These are phyloP conservation scores for Solanum neorickii DNA, from an alignment of 257 asterid genomes.

Conservation along the genomic window DNA sequence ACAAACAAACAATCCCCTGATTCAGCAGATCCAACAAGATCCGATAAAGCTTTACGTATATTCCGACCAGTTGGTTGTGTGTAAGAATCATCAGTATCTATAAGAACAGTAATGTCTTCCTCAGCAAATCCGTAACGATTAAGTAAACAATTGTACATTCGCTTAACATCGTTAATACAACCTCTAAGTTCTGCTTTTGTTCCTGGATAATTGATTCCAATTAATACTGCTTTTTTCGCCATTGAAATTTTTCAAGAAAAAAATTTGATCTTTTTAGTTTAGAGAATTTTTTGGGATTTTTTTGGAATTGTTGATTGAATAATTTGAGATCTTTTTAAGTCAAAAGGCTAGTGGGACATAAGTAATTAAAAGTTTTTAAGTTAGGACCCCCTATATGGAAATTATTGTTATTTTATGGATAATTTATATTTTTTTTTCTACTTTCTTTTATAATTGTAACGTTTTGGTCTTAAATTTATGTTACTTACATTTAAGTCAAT, in stretches of 20 bases:
- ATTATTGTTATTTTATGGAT: neutral
- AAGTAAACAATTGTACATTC: conserved; percentile 58
- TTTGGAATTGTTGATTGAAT: neutral
- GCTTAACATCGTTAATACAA: conserved; percentile 83
- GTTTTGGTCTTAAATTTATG: neutral
- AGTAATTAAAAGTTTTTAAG: neutral
- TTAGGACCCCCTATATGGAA: neutral
- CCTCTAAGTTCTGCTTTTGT: conserved; percentile 90
- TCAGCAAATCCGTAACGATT: conserved; percentile 74
- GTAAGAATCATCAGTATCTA: conserved; percentile 68
- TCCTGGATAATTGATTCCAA: conserved; percentile 83
- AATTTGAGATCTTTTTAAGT: neutral
- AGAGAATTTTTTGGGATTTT: neutral
- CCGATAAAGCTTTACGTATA: conserved; percentile 56
- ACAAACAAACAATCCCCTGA: conserved; percentile 72
- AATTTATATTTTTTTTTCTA: too few relatives aligned
- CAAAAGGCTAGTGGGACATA: neutral
- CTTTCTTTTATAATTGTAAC: neutral
- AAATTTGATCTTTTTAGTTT: neutral
- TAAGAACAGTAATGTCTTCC: conserved; percentile 62
- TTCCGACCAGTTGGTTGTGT: conserved; percentile 84
- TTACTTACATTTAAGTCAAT: too few relatives aligned
- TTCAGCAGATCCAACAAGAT: conserved; percentile 52
- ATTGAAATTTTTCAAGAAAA: conserved; percentile 10
- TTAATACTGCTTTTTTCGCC: conserved; percentile 81